phyloP scores from a whole-genome alignment of 177 flowering plant genomes.

The Vitis hybrid region DNA sequence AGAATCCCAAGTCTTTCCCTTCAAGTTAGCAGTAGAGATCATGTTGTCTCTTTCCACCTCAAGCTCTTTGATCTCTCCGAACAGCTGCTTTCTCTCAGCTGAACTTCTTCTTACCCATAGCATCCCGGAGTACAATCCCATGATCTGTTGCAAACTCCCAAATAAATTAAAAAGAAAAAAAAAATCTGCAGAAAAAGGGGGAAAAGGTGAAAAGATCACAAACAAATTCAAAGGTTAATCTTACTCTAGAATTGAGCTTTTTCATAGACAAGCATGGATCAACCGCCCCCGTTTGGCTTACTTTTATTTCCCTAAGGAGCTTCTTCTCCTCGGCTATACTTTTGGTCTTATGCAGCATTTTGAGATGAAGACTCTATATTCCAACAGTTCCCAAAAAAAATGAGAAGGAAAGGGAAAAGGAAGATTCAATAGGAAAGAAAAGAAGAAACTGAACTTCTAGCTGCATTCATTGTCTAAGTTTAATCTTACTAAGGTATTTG shows the following conservation, averaged over 20 bases:
- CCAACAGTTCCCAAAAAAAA: neutral
- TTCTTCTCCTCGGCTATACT: slow-evolving; percentile 11
- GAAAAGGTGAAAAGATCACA: neutral
- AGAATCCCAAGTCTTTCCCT: slow-evolving; percentile 13
- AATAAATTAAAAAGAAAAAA: too few relatives aligned
- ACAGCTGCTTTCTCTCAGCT: neutral
- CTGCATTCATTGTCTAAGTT: neutral
- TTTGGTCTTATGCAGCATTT: slow-evolving; percentile 10
- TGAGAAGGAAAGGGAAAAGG: too few relatives aligned
- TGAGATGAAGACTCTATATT: slow-evolving; percentile 10
- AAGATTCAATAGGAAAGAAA: neutral
- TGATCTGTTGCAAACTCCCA: neutral
- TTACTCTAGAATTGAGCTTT: neutral
- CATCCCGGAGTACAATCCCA: neutral
- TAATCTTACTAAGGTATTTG: slow-evolving; percentile 7
- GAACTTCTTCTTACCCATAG: too few relatives aligned
- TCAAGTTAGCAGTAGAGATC: neutral
- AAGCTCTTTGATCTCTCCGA: neutral
- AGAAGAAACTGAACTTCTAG: neutral
- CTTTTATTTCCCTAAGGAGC: slow-evolving; percentile 4
- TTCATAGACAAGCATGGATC: neutral
- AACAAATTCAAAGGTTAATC: neutral
- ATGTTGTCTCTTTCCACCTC: neutral
- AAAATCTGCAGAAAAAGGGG: too few relatives aligned
- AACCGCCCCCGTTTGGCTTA: neutral